A percentile compares a stretch with the other conserved stretches of the same genome.
Evolutionary conservation across 148 eudicot species (phyloP).

Genomic region (Fallopia convolvulus): DNA sequence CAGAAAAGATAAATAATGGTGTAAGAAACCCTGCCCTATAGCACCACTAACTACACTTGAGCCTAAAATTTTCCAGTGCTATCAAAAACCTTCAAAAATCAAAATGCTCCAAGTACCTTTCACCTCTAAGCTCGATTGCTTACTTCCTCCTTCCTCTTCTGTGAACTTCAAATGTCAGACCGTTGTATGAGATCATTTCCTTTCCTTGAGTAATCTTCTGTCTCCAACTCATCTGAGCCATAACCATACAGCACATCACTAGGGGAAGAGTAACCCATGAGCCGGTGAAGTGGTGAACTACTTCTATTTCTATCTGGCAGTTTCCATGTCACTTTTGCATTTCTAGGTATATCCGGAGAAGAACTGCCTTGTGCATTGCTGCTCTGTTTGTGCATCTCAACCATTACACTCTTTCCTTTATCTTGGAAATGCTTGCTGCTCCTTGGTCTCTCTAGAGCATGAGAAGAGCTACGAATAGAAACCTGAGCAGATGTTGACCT

Average conservation of each 20-base stretch:
- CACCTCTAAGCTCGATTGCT: not conserved
- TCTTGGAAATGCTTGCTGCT: slow-evolving; percentile 20
- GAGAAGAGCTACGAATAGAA: slow-evolving; percentile 25
- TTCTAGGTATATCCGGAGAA: slow-evolving; percentile 20
- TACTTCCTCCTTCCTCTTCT: too few species aligned
- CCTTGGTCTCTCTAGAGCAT: slow-evolving; percentile 23
- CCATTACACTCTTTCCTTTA: slow-evolving; percentile 16
- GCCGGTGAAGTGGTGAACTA: slow-evolving; percentile 68
- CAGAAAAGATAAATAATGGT: not conserved
- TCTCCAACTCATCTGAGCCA: not conserved
- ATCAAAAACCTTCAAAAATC: not conserved
- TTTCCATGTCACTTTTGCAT: slow-evolving; percentile 35
- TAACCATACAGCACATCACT: slow-evolving; percentile 23
- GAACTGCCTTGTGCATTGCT: slow-evolving; percentile 15
- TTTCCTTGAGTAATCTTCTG: not conserved
- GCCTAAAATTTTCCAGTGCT: not conserved
- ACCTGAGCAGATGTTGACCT: slow-evolving; percentile 21
- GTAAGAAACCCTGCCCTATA: not conserved
- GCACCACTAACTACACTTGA: not conserved
- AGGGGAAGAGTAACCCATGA: slow-evolving; percentile 80
- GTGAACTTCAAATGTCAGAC: not conserved
- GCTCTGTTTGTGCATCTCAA: slow-evolving; percentile 11
- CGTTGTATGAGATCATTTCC: not conserved
- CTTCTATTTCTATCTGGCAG: slow-evolving; percentile 27
- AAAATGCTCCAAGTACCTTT: not conserved